Percentiles rank a stretch among this genome's conserved stretches.
Conservation (phyloP, 768 basidiomycete genomes). For the Mrakia hoshinonis region DNA sequence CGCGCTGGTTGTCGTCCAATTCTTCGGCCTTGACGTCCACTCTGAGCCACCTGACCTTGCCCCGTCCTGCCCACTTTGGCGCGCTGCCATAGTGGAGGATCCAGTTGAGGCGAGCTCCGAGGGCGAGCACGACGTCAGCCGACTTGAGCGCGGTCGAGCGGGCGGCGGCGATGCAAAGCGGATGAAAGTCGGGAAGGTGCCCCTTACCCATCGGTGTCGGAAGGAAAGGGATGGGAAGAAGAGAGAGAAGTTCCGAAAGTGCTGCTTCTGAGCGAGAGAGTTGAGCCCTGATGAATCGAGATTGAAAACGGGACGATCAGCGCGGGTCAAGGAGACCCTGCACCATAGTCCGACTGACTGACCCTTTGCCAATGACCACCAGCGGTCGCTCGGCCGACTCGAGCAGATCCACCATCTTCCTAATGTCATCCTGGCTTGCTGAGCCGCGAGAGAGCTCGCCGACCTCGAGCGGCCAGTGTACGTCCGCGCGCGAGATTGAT, state of each 20-base stretch:
- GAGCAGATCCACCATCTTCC: constrained; percentile 27
- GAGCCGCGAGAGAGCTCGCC: constrained; percentile 5
- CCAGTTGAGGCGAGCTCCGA: constrained; percentile 35
- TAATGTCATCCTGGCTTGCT: constrained; percentile 19
- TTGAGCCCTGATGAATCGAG: constrained; percentile 32
- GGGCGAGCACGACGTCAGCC: constrained; percentile 32
- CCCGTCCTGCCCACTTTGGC: constrained; percentile 30
- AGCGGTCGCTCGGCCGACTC: constrained; percentile 30
- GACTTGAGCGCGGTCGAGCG: constrained; percentile 30
- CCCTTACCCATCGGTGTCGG: constrained; percentile 34
- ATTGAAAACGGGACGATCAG: background rate
- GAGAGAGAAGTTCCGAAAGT: constrained; percentile 21
- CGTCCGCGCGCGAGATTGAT: background rate
- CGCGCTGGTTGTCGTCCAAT: constrained; percentile 30
- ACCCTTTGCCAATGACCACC: constrained; percentile 33
- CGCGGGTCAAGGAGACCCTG: no score
- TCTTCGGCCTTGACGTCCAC: constrained; percentile 30
- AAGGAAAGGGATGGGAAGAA: constrained; percentile 30
- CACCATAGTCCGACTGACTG: no score
- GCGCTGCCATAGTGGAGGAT: constrained; percentile 31
- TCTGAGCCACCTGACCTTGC: constrained; percentile 30
- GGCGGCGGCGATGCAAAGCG: constrained; percentile 31
- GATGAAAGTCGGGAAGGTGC: constrained; percentile 31
- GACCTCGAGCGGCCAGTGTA: constrained; percentile 3
- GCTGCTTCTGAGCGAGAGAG: constrained; percentile 29